Percentiles rank a stretch among this genome's conserved stretches.
These are phyloP conservation scores for Talaromyces sp. DNA, from an alignment of 2,329 filamentous ascomycete genomes.

Conservation along the genomic window DNA sequence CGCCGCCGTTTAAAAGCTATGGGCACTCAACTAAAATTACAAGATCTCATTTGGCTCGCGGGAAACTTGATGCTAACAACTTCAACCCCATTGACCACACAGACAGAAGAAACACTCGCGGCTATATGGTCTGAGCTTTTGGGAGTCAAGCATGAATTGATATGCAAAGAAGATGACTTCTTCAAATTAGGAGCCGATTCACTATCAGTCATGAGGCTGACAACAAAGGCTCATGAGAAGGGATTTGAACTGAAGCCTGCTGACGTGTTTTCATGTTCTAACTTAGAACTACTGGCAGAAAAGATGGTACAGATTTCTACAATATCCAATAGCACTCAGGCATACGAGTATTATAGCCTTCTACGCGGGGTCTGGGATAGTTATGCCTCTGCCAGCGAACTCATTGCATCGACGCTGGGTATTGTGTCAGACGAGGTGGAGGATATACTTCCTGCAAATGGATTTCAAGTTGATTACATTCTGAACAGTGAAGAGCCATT, in stretches of 20 bases:
- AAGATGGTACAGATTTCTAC: neutral
- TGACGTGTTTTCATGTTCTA: neutral
- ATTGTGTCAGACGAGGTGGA: neutral
- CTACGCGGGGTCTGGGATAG: neutral
- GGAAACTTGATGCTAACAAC: neutral
- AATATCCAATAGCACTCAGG: neutral
- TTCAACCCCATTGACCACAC: neutral
- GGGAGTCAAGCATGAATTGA: neutral
- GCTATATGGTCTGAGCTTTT: neutral
- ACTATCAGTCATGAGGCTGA: conserved; percentile 23
- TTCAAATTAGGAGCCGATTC: conserved; percentile 26
- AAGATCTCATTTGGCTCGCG: neutral
- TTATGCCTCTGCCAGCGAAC: neutral
- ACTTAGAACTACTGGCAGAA: neutral
- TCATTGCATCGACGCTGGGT: neutral
- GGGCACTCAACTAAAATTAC: neutral
- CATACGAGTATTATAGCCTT: neutral
- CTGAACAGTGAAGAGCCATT: conserved; percentile 1
- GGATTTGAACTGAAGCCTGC: neutral
- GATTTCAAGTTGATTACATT: conserved; percentile 10
- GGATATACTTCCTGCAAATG: conserved; percentile 5
- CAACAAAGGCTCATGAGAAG: conserved; percentile 12
- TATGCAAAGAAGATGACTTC: conserved; percentile 18
- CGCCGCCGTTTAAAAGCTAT: neutral
- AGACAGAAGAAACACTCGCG: neutral